Percentiles rank a stretch among this genome's conserved stretches.
These are phyloP conservation scores for Schizophyllum commune DNA, from an alignment of 1,284 basidiomycete genomes.

Conservation along the genomic window DNA sequence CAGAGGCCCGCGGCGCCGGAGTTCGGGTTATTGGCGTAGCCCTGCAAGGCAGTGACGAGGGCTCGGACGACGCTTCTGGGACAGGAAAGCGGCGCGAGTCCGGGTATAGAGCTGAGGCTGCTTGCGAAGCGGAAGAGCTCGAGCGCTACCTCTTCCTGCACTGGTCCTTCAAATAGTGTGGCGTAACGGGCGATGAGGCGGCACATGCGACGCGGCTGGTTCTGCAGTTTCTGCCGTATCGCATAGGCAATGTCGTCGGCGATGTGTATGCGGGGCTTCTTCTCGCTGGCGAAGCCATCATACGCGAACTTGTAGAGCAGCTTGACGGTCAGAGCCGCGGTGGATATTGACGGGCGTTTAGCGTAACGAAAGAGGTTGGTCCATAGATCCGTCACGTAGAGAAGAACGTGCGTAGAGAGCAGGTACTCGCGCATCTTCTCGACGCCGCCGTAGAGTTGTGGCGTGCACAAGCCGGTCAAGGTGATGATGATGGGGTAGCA, in stretches of 20 bases:
- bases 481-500: not conserved
- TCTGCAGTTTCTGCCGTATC: not conserved
- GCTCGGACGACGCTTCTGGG: not conserved
- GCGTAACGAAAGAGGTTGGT: not conserved
- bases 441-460: not conserved
- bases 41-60: not conserved
- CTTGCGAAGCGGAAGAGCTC: not conserved
- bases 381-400: not conserved
- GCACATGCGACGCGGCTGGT: not conserved
- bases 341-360: not conserved
- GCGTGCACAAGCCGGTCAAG: not conserved
- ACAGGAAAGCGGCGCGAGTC: not conserved
- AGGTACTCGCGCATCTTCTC: not conserved
- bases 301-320: not conserved
- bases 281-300: not conserved
- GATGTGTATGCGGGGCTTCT: not conserved
- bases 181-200: not conserved
- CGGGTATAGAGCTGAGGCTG: not conserved
- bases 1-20: not conserved
- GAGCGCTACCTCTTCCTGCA: not conserved
- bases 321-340: not conserved
- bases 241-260: not conserved
- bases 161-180: not conserved
- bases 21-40: not conserved
- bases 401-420: not conserved